Evolutionary conservation across 495 filamentous ascomycete genomes (phyloP).

Genomic region (Hypoxylon trugodes): DNA sequence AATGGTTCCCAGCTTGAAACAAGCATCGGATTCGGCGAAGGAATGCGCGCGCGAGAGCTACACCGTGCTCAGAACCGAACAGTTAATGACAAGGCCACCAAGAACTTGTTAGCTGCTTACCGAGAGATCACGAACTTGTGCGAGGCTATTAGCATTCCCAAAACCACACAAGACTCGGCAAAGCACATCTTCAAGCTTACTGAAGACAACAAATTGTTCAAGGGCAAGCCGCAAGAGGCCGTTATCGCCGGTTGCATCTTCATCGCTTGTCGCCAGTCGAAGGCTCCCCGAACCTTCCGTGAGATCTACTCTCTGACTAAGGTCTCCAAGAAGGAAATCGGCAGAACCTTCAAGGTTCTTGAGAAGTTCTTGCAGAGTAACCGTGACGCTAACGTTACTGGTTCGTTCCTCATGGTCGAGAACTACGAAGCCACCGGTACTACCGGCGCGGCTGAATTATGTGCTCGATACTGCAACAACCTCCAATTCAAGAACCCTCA

Average conservation of each 20-base stretch:
- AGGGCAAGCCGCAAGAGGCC: constrained; percentile 93
- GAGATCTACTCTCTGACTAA: constrained; percentile 93
- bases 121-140: constrained; percentile 89
- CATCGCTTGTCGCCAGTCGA: constrained; percentile 91
- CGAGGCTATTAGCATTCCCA: constrained; percentile 82
- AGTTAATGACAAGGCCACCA: constrained; percentile 86
- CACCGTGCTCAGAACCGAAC: constrained; percentile 87
- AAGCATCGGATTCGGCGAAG: constrained; percentile 81
- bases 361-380: constrained; percentile 81
- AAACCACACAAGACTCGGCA: constrained; percentile 81
- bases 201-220: constrained; percentile 90
- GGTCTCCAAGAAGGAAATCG: constrained; percentile 96
- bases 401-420: constrained; percentile 50
- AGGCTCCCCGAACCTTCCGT: constrained; percentile 86
- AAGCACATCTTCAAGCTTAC: constrained; percentile 95
- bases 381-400: constrained; percentile 47
- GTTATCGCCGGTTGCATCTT: constrained; percentile 97
- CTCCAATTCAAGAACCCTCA: constrained; percentile 71
- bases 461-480: constrained; percentile 85
- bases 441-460: constrained; percentile 85
- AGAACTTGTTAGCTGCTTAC: constrained; percentile 72
- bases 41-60: constrained; percentile 74
- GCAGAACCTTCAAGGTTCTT: constrained; percentile 89
- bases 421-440: constrained; percentile 77
- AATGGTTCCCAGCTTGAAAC: constrained; percentile 95